phyloP scores from a whole-genome alignment of 2,329 filamentous ascomycete genomes.

The Alternaria tenuissima region DNA sequence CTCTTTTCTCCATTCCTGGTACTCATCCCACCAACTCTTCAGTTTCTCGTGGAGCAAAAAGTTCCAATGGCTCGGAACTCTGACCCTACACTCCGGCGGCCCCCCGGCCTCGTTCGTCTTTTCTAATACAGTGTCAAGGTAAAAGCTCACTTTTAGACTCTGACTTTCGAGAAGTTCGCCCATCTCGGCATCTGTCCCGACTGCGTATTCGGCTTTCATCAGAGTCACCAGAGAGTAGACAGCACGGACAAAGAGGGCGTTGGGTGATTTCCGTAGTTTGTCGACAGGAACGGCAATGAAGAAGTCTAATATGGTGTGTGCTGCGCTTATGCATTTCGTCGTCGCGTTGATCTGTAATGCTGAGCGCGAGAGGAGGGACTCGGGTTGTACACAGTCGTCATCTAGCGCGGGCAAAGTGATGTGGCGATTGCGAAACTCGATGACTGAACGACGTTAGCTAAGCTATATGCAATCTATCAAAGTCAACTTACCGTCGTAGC shows the following conservation, averaged over 20 bases:
- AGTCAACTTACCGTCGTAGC: slow-evolving; percentile 34
- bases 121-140: slow-evolving; percentile 36
- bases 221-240: slow-evolving; percentile 45
- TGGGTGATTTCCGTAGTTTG: slow-evolving; percentile 36
- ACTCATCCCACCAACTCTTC: slow-evolving; percentile 44
- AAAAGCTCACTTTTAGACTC: slow-evolving; percentile 43
- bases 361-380: slow-evolving; percentile 43
- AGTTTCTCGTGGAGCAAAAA: slow-evolving; percentile 43
- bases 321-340: slow-evolving; percentile 43
- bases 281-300: slow-evolving; percentile 34
- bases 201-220: slow-evolving; percentile 47
- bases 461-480: too few relatives aligned
- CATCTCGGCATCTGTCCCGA: slow-evolving; percentile 45
- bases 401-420: slow-evolving; percentile 46
- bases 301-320: slow-evolving; percentile 44
- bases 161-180: slow-evolving; percentile 44
- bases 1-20: slow-evolving; percentile 39
- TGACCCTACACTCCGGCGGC: slow-evolving; percentile 40
- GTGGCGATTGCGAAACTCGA: slow-evolving; percentile 46
- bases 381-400: slow-evolving; percentile 44
- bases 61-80: slow-evolving; percentile 44
- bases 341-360: slow-evolving; percentile 48
- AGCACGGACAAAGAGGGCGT: slow-evolving; percentile 42
- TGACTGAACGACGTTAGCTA: slow-evolving; percentile 23
- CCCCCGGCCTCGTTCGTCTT: slow-evolving; percentile 38